Conservation (phyloP, 495 filamentous ascomycete species). For the Lophiostoma macrostomum region DNA sequence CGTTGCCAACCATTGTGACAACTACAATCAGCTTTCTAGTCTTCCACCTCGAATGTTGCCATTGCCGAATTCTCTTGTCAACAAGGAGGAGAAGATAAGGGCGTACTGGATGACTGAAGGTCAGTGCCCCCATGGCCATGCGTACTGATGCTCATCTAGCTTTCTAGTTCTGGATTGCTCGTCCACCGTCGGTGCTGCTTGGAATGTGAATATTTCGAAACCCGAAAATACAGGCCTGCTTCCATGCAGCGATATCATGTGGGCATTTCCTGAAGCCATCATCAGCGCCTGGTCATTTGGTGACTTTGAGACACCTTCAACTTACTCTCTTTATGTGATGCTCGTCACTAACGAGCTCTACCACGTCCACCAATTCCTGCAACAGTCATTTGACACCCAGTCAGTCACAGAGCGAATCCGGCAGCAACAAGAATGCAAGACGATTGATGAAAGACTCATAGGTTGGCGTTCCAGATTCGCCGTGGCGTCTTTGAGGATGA, state of each 20-base stretch:
- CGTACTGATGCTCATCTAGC: background rate
- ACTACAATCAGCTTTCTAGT: constrained; percentile 28
- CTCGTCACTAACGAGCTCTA: constrained; percentile 36
- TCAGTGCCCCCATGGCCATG: background rate
- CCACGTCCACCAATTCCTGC: constrained; percentile 38
- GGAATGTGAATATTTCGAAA: constrained; percentile 31
- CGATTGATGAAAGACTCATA: constrained; percentile 36
- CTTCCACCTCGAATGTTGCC: constrained; percentile 35
- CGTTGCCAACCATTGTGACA: constrained; percentile 26
- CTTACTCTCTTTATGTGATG: constrained; percentile 33
- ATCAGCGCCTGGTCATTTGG: constrained; percentile 26
- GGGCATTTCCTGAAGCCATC: constrained; percentile 29
- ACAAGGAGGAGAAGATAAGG: constrained; percentile 39
- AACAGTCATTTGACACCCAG: constrained; percentile 34
- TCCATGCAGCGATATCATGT: constrained; percentile 31
- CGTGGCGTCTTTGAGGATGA: constrained; percentile 11
- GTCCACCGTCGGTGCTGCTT: constrained; percentile 37
- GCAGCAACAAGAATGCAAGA: constrained; percentile 38
- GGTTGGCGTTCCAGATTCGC: constrained; percentile 35
- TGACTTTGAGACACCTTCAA: constrained; percentile 22
- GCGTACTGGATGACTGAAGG: constrained; percentile 42
- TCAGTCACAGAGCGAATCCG: constrained; percentile 29
- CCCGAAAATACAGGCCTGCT: constrained; percentile 22
- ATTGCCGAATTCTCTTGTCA: constrained; percentile 27
- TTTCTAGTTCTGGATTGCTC: constrained; percentile 35